A percentile compares a stretch with the other conserved stretches of the same genome.
Conservation (phyloP, 768 basidiomycete species). For the Tephrocybe sp. region DNA sequence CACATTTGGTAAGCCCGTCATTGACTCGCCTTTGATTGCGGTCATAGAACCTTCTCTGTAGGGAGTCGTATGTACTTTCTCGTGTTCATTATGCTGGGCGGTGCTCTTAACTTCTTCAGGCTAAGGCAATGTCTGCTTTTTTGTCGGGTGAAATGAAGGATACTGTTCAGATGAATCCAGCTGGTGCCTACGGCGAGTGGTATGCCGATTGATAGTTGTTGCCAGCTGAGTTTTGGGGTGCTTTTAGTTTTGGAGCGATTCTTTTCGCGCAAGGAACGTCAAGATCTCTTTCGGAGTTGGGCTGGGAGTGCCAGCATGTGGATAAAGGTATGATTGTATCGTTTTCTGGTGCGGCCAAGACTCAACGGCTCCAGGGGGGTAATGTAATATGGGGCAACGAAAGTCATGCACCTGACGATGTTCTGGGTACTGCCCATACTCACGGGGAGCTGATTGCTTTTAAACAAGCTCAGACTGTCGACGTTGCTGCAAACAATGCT, state of each 20-base stretch:
- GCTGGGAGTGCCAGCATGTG: conserved; percentile 92
- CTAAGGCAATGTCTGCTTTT: conserved; percentile 95
- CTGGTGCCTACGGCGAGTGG: conserved; percentile 67
- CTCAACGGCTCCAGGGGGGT: conserved; percentile 59
- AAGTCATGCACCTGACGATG: conserved; percentile 80
- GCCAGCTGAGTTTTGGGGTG: background rate
- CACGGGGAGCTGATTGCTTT: conserved; percentile 88
- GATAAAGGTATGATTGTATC: conserved; percentile 70
- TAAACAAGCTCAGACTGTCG: conserved; percentile 34
- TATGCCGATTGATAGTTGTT: background rate
- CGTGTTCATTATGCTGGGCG: background rate
- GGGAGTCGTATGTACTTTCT: conserved; percentile 64
- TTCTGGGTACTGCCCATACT: conserved; percentile 47
- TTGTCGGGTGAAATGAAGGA: conserved; percentile 95
- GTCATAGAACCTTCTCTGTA: too few relatives aligned
- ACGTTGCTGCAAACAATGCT: conserved; percentile 22
- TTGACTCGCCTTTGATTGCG: background rate
- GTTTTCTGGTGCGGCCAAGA: background rate
- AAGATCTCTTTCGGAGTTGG: conserved; percentile 91
- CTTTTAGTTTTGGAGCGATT: conserved; percentile 75
- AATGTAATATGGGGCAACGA: conserved; percentile 80
- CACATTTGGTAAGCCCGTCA: conserved; percentile 62
- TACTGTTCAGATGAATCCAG: conserved; percentile 83
- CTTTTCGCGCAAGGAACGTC: conserved; percentile 88
- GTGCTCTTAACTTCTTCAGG: conserved; percentile 35